Conservation (phyloP, 202 grass and related monocot species). For the Alloteropsis angusta region DNA sequence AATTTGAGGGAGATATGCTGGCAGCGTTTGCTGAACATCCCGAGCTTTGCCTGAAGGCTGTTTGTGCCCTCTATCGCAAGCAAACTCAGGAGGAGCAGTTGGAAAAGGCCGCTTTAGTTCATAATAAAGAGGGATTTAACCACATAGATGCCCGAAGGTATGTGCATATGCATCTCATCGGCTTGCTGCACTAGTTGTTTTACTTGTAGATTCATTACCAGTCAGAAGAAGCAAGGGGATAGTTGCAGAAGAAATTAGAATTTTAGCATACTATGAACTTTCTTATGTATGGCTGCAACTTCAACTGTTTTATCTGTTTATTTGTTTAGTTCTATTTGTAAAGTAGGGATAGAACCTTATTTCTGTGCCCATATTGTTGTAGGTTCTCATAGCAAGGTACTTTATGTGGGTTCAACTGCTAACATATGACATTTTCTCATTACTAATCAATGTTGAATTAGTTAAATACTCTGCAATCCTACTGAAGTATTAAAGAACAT, state of each 20-base stretch:
- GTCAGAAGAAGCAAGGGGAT: not conserved
- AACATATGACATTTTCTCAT: not conserved
- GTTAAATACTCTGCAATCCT: not conserved
- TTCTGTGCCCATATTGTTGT: not conserved
- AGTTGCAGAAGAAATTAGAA: not conserved
- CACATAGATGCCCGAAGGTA: conserved; percentile 56
- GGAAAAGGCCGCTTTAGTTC: conserved; percentile 24
- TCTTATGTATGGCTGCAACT: not conserved
- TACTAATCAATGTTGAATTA: not conserved
- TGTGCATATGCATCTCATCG: not conserved
- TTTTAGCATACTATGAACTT: not conserved
- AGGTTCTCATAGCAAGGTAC: not conserved
- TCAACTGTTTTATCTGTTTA: not conserved
- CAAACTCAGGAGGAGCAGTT: conserved; percentile 49
- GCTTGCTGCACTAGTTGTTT: not conserved
- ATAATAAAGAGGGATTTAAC: conserved; percentile 56
- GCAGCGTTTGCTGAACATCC: conserved; percentile 40
- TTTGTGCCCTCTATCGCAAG: conserved; percentile 62
- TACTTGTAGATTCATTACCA: not conserved
- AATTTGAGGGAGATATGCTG: conserved; percentile 56
- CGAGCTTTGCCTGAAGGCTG: conserved; percentile 62
- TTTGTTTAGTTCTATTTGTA: not conserved
- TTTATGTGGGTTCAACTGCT: not conserved
- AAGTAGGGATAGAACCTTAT: not conserved
- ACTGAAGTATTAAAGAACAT: not conserved